Evolutionary conservation across 2,329 filamentous ascomycete genomes (phyloP).

Genomic region (Neoascochyta sp.): DNA sequence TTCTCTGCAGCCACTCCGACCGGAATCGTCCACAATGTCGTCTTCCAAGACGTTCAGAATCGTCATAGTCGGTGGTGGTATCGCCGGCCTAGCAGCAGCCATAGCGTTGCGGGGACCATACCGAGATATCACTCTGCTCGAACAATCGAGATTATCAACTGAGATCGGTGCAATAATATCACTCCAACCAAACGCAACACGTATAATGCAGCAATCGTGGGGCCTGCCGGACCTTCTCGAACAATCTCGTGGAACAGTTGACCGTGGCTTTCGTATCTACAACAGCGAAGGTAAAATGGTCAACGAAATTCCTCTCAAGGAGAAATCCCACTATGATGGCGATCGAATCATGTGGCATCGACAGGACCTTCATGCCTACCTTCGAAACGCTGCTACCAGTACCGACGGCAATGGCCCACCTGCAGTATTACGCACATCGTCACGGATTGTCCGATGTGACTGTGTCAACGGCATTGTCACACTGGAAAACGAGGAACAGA

Average conservation of each 20-base stretch:
- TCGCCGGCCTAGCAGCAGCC: conserved; percentile 21
- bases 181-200: conserved; percentile 43
- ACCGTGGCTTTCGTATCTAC: conserved; percentile 39
- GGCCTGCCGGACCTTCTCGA: conserved; percentile 25
- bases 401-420: conserved; percentile 25
- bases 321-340: conserved; percentile 35
- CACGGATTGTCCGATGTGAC: conserved; percentile 44
- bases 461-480: conserved; percentile 40
- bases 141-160: conserved; percentile 28
- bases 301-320: conserved; percentile 30
- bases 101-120: conserved; percentile 36
- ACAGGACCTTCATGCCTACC: conserved; percentile 41
- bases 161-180: conserved; percentile 45
- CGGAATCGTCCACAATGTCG: conserved; percentile 13
- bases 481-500: conserved; percentile 43
- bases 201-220: conserved; percentile 33
- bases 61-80: conserved; percentile 29
- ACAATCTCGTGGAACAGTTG: conserved; percentile 32
- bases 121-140: conserved; percentile 35
- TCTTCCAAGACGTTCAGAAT: conserved; percentile 26
- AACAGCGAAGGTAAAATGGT: conserved; percentile 31
- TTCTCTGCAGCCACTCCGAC: too few species aligned
- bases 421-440: conserved; percentile 41
- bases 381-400: conserved; percentile 45
- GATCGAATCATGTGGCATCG: conserved; percentile 44